Evolutionary conservation across 352 stramenopile genomes (phyloP).

Genomic region (Phytophthora vignae): DNA sequence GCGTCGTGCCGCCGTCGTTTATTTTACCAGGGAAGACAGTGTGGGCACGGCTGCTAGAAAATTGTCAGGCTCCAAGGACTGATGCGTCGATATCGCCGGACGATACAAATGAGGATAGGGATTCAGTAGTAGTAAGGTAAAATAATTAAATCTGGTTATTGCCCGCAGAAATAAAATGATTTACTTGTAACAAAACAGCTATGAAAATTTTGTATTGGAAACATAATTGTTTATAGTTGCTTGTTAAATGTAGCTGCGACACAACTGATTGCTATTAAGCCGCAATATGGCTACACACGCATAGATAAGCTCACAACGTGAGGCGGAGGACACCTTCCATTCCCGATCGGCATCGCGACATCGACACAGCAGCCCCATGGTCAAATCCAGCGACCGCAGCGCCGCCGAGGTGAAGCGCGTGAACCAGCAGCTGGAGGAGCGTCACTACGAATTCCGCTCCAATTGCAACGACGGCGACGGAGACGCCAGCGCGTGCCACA

Average conservation of each 20-base stretch:
- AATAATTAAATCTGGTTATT: no score
- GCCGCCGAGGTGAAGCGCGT: conserved; percentile 75
- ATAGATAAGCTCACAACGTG: conserved; percentile 11
- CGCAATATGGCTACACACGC: not conserved
- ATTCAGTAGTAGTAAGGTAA: no score
- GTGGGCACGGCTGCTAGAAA: no score
- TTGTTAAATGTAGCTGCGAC: not conserved
- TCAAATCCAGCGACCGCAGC: conserved; percentile 50
- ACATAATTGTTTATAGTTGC: not conserved
- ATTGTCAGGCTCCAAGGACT: no score
- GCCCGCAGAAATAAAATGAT: no score
- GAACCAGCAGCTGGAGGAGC: conserved; percentile 87
- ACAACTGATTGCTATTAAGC: not conserved
- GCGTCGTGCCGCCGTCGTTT: not conserved
- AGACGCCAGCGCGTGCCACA: conserved; percentile 87
- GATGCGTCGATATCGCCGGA: no score
- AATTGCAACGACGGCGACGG: conserved; percentile 88
- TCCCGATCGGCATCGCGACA: not conserved
- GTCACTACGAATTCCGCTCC: conserved; percentile 89
- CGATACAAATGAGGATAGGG: no score
- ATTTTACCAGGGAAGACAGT: not conserved
- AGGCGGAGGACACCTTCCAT: not conserved
- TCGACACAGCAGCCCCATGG: conserved; percentile 31
- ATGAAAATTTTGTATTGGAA: no score
- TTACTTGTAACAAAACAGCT: no score